These are phyloP conservation scores for Myochromella boudieri DNA, from an alignment of 768 basidiomycete genomes.

Conservation along the genomic window DNA sequence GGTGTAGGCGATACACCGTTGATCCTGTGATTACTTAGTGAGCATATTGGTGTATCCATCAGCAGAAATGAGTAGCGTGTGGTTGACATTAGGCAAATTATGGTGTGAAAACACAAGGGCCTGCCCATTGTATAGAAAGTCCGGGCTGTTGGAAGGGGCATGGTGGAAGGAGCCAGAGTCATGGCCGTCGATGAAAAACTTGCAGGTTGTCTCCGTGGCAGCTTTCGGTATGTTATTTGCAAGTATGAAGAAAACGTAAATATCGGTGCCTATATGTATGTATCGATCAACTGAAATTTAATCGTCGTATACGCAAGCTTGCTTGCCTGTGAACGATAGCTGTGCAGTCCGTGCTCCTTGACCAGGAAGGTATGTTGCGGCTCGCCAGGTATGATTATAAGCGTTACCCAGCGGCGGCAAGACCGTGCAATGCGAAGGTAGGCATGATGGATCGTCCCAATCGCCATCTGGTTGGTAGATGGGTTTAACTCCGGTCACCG, in stretches of 20 bases:
- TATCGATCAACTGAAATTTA: background rate
- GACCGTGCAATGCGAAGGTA: constrained; percentile 21
- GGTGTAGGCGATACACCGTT: background rate
- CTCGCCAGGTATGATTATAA: constrained; percentile 29
- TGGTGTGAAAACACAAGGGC: constrained; percentile 27
- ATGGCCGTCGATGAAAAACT: constrained; percentile 33
- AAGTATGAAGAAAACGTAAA: constrained; percentile 38
- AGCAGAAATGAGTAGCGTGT: constrained; percentile 31
- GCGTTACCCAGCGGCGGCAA: constrained; percentile 19
- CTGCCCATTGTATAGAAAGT: constrained; percentile 31
- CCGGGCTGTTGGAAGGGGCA: constrained; percentile 21
- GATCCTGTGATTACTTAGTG: background rate
- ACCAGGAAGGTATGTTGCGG: constrained; percentile 29
- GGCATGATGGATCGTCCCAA: constrained; percentile 5
- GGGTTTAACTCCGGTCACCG: constrained; percentile 3
- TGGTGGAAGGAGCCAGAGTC: constrained; percentile 24
- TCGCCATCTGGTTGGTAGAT: constrained; percentile 1
- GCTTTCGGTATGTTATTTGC: constrained; percentile 20
- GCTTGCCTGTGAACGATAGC: constrained; percentile 29
- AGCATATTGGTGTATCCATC: constrained; percentile 23
- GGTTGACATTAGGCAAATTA: constrained; percentile 26
- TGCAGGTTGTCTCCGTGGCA: constrained; percentile 22
- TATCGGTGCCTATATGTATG: constrained; percentile 29
- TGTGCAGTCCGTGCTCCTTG: constrained; percentile 22
- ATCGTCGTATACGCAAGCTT: background rate